These are phyloP conservation scores for Rhizophora apiculata DNA, from an alignment of 345 rosid genomes.

Conservation along the genomic window DNA sequence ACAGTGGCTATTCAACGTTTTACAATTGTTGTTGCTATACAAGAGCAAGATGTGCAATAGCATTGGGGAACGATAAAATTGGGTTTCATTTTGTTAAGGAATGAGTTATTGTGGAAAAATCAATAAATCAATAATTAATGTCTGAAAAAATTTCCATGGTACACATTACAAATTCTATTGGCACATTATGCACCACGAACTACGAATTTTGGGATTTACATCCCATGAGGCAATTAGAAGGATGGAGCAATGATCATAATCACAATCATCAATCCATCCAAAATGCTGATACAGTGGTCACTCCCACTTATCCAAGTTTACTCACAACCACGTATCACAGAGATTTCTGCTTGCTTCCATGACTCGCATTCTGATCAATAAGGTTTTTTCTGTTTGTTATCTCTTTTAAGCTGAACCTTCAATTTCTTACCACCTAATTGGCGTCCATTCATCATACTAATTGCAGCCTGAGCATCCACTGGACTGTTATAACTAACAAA, in stretches of 20 bases:
- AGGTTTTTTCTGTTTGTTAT: slow-evolving; percentile 72
- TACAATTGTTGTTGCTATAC: slow-evolving; percentile 4
- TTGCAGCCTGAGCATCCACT: slow-evolving; percentile 80
- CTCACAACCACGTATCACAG: slow-evolving; percentile 34
- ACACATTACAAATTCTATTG: slow-evolving; percentile 69
- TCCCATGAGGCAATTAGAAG: slow-evolving; percentile 50
- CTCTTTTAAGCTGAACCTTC: slow-evolving; percentile 98
- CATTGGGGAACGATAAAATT: background rate
- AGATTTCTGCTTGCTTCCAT: slow-evolving; percentile 46
- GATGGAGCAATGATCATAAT: slow-evolving; percentile 32
- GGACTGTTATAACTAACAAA: slow-evolving; percentile 92
- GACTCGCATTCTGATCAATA: slow-evolving; percentile 52
- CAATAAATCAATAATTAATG: slow-evolving; percentile 76
- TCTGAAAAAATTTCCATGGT: slow-evolving; percentile 67
- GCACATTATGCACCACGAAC: slow-evolving; percentile 52
- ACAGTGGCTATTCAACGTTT: background rate
- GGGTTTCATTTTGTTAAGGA: background rate
- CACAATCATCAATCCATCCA: slow-evolving; percentile 34
- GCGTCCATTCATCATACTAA: slow-evolving; percentile 75
- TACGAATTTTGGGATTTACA: slow-evolving; percentile 55
- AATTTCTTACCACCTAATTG: slow-evolving; percentile 93
- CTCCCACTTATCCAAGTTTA: slow-evolving; percentile 40
- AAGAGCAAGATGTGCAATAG: background rate
- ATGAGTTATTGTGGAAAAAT: slow-evolving; percentile 40
- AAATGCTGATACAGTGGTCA: slow-evolving; percentile 34